Percentiles rank a stretch among this genome's conserved stretches.
Conservation (phyloP, 768 basidiomycete genomes). For the Naganishia vishniacii region DNA sequence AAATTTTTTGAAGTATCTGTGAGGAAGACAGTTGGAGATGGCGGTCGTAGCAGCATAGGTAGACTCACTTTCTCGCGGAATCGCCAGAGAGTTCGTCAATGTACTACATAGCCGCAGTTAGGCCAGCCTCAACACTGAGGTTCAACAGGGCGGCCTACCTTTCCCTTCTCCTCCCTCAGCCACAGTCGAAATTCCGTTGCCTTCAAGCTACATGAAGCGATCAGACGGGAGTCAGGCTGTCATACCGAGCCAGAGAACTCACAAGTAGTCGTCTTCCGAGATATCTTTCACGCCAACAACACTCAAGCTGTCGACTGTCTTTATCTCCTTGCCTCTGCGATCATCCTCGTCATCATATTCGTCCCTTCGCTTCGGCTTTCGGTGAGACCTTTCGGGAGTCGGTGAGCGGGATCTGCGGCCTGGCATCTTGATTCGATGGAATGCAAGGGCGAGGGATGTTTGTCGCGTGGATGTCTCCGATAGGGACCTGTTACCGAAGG, state of each 20-base stretch:
- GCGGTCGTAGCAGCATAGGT: slow-evolving; percentile 26
- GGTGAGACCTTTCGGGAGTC: slow-evolving; percentile 4
- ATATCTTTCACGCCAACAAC: slow-evolving; percentile 57
- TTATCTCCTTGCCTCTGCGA: slow-evolving; percentile 29
- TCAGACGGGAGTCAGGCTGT: background rate
- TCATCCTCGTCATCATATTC: slow-evolving; percentile 23
- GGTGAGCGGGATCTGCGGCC: slow-evolving; percentile 19
- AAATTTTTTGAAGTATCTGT: slow-evolving; percentile 79
- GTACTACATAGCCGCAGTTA: slow-evolving; percentile 54
- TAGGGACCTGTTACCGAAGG: too few relatives aligned
- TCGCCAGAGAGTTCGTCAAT: slow-evolving; percentile 81
- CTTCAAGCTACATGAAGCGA: slow-evolving; percentile 54
- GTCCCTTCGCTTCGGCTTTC: slow-evolving; percentile 19
- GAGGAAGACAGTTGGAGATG: slow-evolving; percentile 40
- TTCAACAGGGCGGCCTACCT: slow-evolving; percentile 49
- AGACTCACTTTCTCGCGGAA: slow-evolving; percentile 61
- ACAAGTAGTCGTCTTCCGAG: slow-evolving; percentile 77
- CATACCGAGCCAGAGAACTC: slow-evolving; percentile 12
- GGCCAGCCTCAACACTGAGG: background rate
- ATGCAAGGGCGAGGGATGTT: too few relatives aligned
- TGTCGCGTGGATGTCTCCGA: too few relatives aligned
- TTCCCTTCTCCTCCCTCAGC: slow-evolving; percentile 68
- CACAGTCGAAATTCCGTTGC: slow-evolving; percentile 79
- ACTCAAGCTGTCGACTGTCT: slow-evolving; percentile 48
- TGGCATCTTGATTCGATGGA: slow-evolving; percentile 19